Percentiles rank a stretch among this genome's conserved stretches.
These are phyloP conservation scores for Acorus gramineus DNA, from an alignment of 106 monocot genomes.

Conservation along the genomic window DNA sequence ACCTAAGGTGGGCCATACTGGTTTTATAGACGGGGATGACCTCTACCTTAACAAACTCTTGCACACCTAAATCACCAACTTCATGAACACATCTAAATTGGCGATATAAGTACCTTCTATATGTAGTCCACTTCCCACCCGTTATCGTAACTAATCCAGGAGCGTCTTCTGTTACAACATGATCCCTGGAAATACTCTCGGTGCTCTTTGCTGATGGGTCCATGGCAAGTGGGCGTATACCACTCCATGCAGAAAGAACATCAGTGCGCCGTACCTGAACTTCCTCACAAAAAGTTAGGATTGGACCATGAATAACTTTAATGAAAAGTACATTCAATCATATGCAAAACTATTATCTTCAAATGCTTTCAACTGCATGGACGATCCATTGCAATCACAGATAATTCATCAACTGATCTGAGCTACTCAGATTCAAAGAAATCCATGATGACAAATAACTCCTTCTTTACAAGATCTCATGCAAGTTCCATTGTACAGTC, in stretches of 20 bases:
- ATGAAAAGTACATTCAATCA: not conserved
- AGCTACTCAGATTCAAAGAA: too few species aligned
- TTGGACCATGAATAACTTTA: too few species aligned
- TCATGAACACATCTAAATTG: too few species aligned
- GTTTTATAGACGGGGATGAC: too few species aligned
- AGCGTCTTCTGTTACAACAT: slow-evolving; percentile 82
- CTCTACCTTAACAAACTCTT: too few species aligned
- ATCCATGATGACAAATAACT: too few species aligned
- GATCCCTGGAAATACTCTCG: slow-evolving; percentile 96
- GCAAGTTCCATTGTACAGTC: too few species aligned
- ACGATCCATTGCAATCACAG: too few species aligned
- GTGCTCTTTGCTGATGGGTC: slow-evolving; percentile 95
- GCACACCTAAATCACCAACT: too few species aligned
- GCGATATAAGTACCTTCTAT: slow-evolving; percentile 51
- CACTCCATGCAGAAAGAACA: slow-evolving; percentile 99
- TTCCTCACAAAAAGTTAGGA: not conserved
- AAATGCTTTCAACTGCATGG: not conserved
- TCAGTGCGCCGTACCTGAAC: slow-evolving; percentile 81
- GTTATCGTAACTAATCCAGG: slow-evolving; percentile 97
- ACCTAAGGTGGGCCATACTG: too few species aligned
- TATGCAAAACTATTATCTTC: not conserved
- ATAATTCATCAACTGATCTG: too few species aligned
- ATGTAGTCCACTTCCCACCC: slow-evolving; percentile 99
- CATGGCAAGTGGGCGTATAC: slow-evolving; percentile 84
- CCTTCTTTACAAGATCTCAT: too few species aligned